phyloP scores from a whole-genome alignment of 352 stramenopile genomes.

The Phytophthora capsici region DNA sequence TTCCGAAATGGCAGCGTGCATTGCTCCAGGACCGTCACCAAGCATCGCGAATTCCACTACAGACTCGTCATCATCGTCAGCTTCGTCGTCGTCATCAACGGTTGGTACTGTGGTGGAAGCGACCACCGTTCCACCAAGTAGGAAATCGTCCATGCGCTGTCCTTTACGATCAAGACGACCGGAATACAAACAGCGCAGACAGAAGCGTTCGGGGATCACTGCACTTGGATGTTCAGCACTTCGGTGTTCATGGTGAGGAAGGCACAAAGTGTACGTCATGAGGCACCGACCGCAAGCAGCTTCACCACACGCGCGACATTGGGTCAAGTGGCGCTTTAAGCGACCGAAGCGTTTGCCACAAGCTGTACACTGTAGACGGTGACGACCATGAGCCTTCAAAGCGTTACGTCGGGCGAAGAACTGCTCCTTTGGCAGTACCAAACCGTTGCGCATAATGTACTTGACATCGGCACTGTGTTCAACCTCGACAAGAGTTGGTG shows the following conservation, averaged over 20 bases:
- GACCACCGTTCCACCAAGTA: slow-evolving; percentile 16
- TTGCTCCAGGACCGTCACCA: slow-evolving; percentile 19
- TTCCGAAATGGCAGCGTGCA: slow-evolving; percentile 36
- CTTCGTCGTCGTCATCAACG: slow-evolving; percentile 35
- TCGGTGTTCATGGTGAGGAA: slow-evolving; percentile 62
- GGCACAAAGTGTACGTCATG: slow-evolving; percentile 63
- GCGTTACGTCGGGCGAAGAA: slow-evolving; percentile 44
- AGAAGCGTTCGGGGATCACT: slow-evolving; percentile 73
- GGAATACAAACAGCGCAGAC: slow-evolving; percentile 65
- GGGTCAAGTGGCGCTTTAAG: slow-evolving; percentile 47
- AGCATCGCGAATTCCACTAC: slow-evolving; percentile 37
- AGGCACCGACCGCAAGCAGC: slow-evolving; percentile 58
- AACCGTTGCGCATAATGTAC: slow-evolving; percentile 52
- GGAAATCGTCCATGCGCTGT: slow-evolving; percentile 51
- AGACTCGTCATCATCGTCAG: slow-evolving; percentile 35
- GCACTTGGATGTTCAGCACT: slow-evolving; percentile 62
- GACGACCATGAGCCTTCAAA: slow-evolving; percentile 38
- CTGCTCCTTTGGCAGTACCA: slow-evolving; percentile 45
- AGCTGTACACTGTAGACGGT: slow-evolving; percentile 42
- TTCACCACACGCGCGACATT: slow-evolving; percentile 63
- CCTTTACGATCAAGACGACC: slow-evolving; percentile 59
- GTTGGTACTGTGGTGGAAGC: slow-evolving; percentile 28
- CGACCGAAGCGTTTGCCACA: slow-evolving; percentile 51
- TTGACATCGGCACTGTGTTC: slow-evolving; percentile 60
- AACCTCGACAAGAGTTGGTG: slow-evolving; percentile 51